A percentile compares a stretch with the other conserved stretches of the same genome.
Conservation (phyloP, 139 green algal species). For the Yamagishiella unicocca region DNA sequence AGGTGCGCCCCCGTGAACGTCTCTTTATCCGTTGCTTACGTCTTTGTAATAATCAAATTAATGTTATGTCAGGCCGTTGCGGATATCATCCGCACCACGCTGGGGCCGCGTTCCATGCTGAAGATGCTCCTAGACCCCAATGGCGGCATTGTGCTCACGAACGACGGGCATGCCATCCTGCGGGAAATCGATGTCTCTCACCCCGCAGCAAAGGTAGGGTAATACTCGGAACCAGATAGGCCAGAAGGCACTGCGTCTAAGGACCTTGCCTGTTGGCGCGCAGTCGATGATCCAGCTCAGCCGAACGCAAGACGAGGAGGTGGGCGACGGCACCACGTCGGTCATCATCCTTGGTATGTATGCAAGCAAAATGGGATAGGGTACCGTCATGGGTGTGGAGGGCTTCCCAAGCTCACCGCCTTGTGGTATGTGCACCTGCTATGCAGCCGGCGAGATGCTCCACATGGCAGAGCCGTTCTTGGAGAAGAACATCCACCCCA, state of each 20-base stretch:
- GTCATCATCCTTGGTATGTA: conserved; percentile 96
- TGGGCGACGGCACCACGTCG: conserved; percentile 99
- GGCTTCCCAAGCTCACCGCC: background rate
- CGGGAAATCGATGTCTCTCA: conserved; percentile 98
- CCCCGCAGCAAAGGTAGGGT: conserved; percentile 93
- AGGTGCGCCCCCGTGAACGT: conserved; percentile 72
- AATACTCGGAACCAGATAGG: background rate
- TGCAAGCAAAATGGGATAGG: background rate
- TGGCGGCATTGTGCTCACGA: conserved; percentile 98
- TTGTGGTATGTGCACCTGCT: background rate
- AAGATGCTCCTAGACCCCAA: conserved; percentile 99
- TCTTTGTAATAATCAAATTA: background rate
- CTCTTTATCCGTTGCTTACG: background rate
- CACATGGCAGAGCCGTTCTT: conserved; percentile 94
- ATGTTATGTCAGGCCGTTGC: conserved; percentile 83
- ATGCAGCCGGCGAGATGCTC: conserved; percentile 94
- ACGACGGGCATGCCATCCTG: conserved; percentile 98
- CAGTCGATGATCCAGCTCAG: conserved; percentile 98
- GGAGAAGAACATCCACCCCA: conserved; percentile 96
- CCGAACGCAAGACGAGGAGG: conserved; percentile 97
- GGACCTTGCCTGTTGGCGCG: background rate
- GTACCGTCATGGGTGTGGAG: background rate
- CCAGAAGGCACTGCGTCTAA: background rate
- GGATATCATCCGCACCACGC: conserved; percentile 98
- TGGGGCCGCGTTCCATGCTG: conserved; percentile 97